Evolutionary conservation across 768 basidiomycete species (phyloP).

Genomic region (Mycena rebaudengoi): DNA sequence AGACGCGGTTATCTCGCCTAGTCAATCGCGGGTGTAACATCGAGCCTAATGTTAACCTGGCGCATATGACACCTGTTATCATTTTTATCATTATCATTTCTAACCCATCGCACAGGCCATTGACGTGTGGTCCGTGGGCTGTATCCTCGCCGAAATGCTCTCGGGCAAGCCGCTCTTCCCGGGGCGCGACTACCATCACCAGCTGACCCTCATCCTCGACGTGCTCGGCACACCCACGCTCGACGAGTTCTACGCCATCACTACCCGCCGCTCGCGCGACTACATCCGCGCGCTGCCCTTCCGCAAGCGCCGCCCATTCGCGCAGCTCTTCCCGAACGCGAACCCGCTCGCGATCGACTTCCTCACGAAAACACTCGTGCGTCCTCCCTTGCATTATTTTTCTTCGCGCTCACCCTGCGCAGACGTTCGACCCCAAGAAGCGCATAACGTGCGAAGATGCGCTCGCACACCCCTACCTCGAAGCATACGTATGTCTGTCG

Average conservation of each 20-base stretch:
- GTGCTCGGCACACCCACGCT: slow-evolving; percentile 96
- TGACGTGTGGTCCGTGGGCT: slow-evolving; percentile 89
- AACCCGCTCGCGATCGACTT: slow-evolving; percentile 80
- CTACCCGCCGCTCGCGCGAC: slow-evolving; percentile 89
- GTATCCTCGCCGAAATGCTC: slow-evolving; percentile 96
- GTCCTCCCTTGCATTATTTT: neutral
- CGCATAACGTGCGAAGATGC: slow-evolving; percentile 95
- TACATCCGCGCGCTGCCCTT: slow-evolving; percentile 96
- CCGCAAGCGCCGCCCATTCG: slow-evolving; percentile 85
- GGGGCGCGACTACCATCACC: slow-evolving; percentile 96
- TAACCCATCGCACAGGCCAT: slow-evolving; percentile 61
- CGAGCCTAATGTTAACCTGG: no score
- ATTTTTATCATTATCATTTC: slow-evolving; percentile 12
- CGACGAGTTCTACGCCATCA: slow-evolving; percentile 98
- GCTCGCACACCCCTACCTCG: slow-evolving; percentile 92
- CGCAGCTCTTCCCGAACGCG: slow-evolving; percentile 89
- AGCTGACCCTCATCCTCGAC: slow-evolving; percentile 93
- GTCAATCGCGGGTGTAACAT: no score
- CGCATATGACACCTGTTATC: no score
- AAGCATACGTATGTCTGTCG: slow-evolving; percentile 65
- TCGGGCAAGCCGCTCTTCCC: slow-evolving; percentile 96
- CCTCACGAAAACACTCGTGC: slow-evolving; percentile 28
- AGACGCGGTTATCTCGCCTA: no score
- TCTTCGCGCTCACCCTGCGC: neutral
- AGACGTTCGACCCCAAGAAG: slow-evolving; percentile 99